Percentiles rank a stretch among this genome's conserved stretches.
phyloP scores from a whole-genome alignment of 176 grass and related monocot genomes.

The Carex pumila region DNA sequence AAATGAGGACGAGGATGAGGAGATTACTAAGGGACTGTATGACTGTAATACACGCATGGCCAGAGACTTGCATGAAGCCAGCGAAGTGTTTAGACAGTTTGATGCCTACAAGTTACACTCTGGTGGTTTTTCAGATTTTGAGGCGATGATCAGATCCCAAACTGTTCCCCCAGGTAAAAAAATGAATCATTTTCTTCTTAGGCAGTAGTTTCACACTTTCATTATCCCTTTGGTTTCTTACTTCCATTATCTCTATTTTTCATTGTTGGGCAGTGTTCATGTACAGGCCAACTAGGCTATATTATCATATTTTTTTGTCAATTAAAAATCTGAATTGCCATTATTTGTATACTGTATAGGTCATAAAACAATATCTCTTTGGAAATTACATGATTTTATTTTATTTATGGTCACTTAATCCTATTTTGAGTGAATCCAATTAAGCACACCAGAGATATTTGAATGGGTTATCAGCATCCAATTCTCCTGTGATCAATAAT shows the following conservation, averaged over 20 bases:
- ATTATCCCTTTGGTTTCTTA: not conserved
- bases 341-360: not conserved
- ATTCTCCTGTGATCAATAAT: not conserved
- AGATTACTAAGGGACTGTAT: conserved; percentile 50
- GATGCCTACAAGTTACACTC: conserved; percentile 46
- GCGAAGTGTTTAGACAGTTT: conserved; percentile 28
- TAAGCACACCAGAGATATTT: not conserved
- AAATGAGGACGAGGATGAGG: conserved; percentile 32
- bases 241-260: not conserved
- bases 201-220: not conserved
- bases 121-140: conserved; percentile 33
- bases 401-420: not conserved
- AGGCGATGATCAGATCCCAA: conserved; percentile 24
- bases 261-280: not conserved
- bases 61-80: conserved; percentile 25
- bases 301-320: not conserved
- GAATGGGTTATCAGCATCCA: not conserved
- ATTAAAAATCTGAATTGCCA: not conserved
- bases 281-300: not conserved
- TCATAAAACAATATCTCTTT: too few relatives aligned
- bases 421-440: not conserved
- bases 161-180: conserved; percentile 44
- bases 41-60: conserved; percentile 33
- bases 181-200: conserved; percentile 6
- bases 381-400: not conserved